Evolutionary conservation across 2,329 filamentous ascomycete genomes (phyloP).

Genomic region (Epichloe brachyelytri): DNA sequence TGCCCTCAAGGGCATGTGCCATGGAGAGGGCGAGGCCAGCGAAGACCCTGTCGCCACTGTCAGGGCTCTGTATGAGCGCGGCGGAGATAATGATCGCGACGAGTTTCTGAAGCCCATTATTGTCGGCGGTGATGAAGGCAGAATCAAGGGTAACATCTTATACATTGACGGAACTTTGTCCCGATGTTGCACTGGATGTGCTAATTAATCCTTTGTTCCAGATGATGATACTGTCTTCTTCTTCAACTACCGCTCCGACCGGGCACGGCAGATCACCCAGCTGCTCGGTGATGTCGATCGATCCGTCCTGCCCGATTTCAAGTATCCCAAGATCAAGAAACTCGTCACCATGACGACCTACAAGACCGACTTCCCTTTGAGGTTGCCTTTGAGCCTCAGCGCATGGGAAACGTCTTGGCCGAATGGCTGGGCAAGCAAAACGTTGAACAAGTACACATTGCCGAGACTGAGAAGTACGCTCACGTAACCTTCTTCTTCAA

Average conservation of each 20-base stretch:
- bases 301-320: constrained; percentile 79
- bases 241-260: constrained; percentile 99
- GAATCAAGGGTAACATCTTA: constrained; percentile 58
- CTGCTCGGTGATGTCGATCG: constrained; percentile 85
- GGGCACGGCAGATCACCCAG: constrained; percentile 91
- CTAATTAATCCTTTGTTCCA: constrained; percentile 19
- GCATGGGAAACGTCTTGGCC: constrained; percentile 95
- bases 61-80: constrained; percentile 74
- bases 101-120: constrained; percentile 99
- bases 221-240: constrained; percentile 94
- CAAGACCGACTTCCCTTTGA: constrained; percentile 89
- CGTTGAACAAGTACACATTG: constrained; percentile 87
- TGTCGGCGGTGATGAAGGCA: constrained; percentile 70
- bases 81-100: constrained; percentile 59
- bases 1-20: constrained; percentile 73
- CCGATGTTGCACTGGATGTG: background rate
- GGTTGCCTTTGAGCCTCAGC: constrained; percentile 84
- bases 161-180: constrained; percentile 8
- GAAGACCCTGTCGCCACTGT: constrained; percentile 77
- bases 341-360: constrained; percentile 97
- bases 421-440: constrained; percentile 89
- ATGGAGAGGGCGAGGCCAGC: constrained; percentile 76
- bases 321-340: constrained; percentile 75
- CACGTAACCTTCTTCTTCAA: constrained; percentile 99
- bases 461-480: constrained; percentile 98